Percentiles rank a stretch among this genome's conserved stretches.
These are phyloP conservation scores for Neocallimastix lanati DNA, from an alignment of 192 early-diverging fungal species.

Conservation along the genomic window DNA sequence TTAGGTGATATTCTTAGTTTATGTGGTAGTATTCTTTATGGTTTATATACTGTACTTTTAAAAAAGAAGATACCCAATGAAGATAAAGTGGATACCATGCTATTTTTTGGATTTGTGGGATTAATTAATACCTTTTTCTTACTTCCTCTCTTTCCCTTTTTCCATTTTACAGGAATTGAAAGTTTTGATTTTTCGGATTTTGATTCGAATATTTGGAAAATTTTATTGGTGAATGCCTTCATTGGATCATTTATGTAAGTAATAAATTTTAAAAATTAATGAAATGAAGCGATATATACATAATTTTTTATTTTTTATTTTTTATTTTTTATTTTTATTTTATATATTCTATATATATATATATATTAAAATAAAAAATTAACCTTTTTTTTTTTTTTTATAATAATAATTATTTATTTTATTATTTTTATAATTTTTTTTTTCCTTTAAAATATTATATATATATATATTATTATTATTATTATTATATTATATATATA, in stretches of 20 bases:
- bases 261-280: no score
- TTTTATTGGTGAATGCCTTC: constrained; percentile 52
- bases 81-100: constrained; percentile 41
- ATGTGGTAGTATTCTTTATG: constrained; percentile 56
- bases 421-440: no score
- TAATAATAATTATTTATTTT: no score
- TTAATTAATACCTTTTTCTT: constrained; percentile 44
- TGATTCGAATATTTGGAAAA: constrained; percentile 21
- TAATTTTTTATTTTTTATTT: no score
- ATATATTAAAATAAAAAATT: no score
- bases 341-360: no score
- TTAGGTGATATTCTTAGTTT: constrained; percentile 52
- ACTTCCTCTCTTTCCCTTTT: constrained; percentile 41
- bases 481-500: not conserved
- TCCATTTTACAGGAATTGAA: constrained; percentile 43
- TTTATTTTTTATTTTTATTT: no score
- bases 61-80: constrained; percentile 51
- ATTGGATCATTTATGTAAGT: constrained; percentile 53
- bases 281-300: no score
- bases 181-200: constrained; percentile 37
- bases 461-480: not conserved
- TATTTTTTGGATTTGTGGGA: constrained; percentile 69
- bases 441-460: no score
- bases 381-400: no score
- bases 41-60: constrained; percentile 52